Evolutionary conservation across 164 flowering plant species (phyloP), one percentile per base, ranked within the genome.

Genomic region (Stephania japonica): DNA sequence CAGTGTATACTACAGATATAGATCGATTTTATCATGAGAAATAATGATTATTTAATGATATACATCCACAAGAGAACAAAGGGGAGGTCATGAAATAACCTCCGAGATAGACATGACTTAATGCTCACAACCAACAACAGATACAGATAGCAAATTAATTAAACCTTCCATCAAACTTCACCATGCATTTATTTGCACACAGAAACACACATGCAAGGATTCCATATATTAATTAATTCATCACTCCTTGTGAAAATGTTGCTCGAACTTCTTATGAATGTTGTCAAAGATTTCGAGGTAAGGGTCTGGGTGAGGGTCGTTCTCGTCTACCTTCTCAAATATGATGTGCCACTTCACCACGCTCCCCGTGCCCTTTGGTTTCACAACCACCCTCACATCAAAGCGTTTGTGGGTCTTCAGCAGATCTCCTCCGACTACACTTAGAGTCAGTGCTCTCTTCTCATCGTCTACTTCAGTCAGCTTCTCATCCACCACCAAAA

Each of bases 311-410:
- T 42, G 16, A 14, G 72, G 72, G 8, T 26, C 47, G 16, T 56
- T 59, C 26, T 74, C 67, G 12, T 68, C 42, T 13, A n/a, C 5
- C 62, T 74, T 74, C 50, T 74, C 72, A 69, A 27, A 74, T 42
- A 68, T 71, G 3, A 68, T 24, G 12, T n/a, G 41, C 67, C 72
- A 69, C 44, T 74, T 61, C 25, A 74, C 72, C 43, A 59, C 4
- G 72, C 19, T 32, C 56, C 67, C 67, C 4, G 56, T 50, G 8
- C 32, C 67, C 26, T 74, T 68, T 8, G 67, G 56, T 8, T n/a
- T 69, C 3, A 69, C 61, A 12, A 6, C 18, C 6, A 74, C 18
- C 5, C 7, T 62, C 16, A 59, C 50, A 7, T 11, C 49, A 26
- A 59, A 74, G 27, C 38, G 5, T 49, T 68, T 74, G 53, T 74